A percentile compares a stretch with the other conserved stretches of the same genome.
phyloP scores from a whole-genome alignment of 2,329 filamentous ascomycete species.

The Fusarium fracticaudum region DNA sequence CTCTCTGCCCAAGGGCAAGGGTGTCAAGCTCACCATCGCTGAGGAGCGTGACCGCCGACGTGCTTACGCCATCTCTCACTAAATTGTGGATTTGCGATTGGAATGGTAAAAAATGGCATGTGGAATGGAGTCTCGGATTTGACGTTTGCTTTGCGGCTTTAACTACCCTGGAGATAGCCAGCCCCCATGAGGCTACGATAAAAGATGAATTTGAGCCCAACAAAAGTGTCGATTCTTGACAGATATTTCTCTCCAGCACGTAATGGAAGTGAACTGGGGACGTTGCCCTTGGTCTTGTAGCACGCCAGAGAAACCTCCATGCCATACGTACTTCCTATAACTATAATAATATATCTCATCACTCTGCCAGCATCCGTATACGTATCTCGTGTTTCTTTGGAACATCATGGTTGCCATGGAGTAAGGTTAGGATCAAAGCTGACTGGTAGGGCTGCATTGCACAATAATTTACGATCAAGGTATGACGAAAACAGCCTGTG shows the following conservation, averaged over 20 bases:
- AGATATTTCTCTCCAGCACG: neutral
- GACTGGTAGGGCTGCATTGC: neutral
- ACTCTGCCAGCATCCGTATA: neutral
- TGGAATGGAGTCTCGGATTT: slow-evolving; percentile 54
- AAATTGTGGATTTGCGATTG: slow-evolving; percentile 48
- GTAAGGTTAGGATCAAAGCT: neutral
- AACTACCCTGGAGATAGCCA: slow-evolving; percentile 49
- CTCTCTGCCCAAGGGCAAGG: slow-evolving; percentile 99
- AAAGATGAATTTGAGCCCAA: slow-evolving; percentile 50
- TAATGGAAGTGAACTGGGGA: neutral
- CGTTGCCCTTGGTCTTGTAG: too few species aligned
- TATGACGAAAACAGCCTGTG: neutral
- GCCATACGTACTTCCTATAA: neutral
- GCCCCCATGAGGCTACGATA: slow-evolving; percentile 48
- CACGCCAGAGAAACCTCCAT: neutral
- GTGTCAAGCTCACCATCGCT: slow-evolving; percentile 99
- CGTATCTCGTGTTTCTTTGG: neutral
- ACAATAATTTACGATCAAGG: neutral
- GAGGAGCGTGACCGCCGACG: slow-evolving; percentile 99
- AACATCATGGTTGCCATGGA: neutral
- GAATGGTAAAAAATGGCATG: slow-evolving; percentile 49
- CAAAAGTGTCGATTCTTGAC: slow-evolving; percentile 40
- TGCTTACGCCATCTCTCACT: slow-evolving; percentile 66
- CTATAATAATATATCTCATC: neutral
- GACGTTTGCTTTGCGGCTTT: slow-evolving; percentile 49